A percentile compares a stretch with the other conserved stretches of the same genome.
Evolutionary conservation across 2,329 filamentous ascomycete species (phyloP).

Genomic region (Ramularia collo-cygni): DNA sequence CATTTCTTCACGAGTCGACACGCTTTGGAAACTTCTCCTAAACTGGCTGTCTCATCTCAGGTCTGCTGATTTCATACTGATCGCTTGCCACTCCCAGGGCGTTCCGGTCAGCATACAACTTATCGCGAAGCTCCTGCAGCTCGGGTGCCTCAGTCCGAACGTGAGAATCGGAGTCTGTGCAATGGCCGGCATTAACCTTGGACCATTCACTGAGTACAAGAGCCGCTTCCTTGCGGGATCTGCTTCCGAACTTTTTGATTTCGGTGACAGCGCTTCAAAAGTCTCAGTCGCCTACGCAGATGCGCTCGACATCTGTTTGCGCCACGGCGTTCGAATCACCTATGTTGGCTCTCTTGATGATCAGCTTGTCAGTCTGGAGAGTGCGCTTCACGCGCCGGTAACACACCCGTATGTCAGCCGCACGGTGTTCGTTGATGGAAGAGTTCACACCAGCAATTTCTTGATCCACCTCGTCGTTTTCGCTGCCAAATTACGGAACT

Average conservation of each 20-base stretch:
- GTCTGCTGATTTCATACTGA: slow-evolving; percentile 76
- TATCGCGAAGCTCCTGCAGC: slow-evolving; percentile 82
- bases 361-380: slow-evolving; percentile 90
- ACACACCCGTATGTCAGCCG: slow-evolving; percentile 90
- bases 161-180: slow-evolving; percentile 79
- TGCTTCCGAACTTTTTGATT: slow-evolving; percentile 92
- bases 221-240: slow-evolving; percentile 83
- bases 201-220: slow-evolving; percentile 87
- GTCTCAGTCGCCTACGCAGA: slow-evolving; percentile 77
- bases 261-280: slow-evolving; percentile 71
- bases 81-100: slow-evolving; percentile 94
- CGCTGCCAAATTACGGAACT: slow-evolving; percentile 84
- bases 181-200: slow-evolving; percentile 86
- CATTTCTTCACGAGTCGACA: slow-evolving; percentile 80
- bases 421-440: slow-evolving; percentile 91
- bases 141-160: slow-evolving; percentile 67
- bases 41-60: slow-evolving; percentile 93
- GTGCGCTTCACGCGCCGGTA: slow-evolving; percentile 77
- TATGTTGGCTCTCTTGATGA: slow-evolving; percentile 95
- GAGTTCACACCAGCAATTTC: slow-evolving; percentile 88
- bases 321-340: slow-evolving; percentile 73
- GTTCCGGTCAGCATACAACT: slow-evolving; percentile 92
- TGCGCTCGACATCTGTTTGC: slow-evolving; percentile 65
- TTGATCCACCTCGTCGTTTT: slow-evolving; percentile 90
- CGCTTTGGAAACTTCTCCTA: slow-evolving; percentile 86